Evolutionary conservation across 1,284 basidiomycete genomes (phyloP).

Genomic region (Gastroboletus turbinatus): DNA sequence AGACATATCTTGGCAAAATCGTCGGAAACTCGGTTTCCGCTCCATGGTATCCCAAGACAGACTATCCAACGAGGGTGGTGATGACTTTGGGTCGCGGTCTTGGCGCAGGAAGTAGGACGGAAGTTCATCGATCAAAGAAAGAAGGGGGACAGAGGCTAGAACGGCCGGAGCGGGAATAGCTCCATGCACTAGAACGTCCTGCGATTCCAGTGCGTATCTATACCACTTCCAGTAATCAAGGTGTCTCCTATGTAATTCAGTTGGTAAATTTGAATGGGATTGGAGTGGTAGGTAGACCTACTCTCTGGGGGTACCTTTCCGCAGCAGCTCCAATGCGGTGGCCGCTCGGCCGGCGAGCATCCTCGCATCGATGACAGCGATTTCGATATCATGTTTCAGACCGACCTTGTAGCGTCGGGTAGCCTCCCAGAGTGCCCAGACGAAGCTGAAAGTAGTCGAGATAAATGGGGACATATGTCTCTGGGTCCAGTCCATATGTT

Average conservation of each 20-base stretch:
- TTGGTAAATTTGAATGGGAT: conserved; percentile 1
- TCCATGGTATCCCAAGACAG: conserved; percentile 62
- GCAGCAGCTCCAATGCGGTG: conserved; percentile 62
- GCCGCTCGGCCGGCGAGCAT: conserved; percentile 55
- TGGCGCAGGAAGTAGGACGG: conserved; percentile 66
- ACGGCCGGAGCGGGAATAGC: conserved; percentile 64
- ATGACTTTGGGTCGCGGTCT: conserved; percentile 36
- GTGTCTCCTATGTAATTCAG: conserved; percentile 47
- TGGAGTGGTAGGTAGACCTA: conserved; percentile 36
- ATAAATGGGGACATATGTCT: conserved; percentile 64
- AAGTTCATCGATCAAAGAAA: conserved; percentile 58
- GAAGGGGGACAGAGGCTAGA: conserved; percentile 65
- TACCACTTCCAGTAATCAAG: conserved; percentile 73
- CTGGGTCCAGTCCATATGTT: conserved; percentile 76
- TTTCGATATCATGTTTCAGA: conserved; percentile 71
- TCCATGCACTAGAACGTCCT: conserved; percentile 69
- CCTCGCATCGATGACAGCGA: conserved; percentile 71
- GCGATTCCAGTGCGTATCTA: conserved; percentile 68
- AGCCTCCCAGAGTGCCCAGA: conserved; percentile 79
- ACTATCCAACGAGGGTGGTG: conserved; percentile 41
- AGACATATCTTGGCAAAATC: conserved; percentile 69
- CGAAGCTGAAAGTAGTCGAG: conserved; percentile 74
- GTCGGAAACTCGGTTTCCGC: conserved; percentile 59
- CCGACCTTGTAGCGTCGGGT: conserved; percentile 65
- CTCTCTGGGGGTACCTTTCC: conserved; percentile 51